Percentiles rank a stretch among this genome's conserved stretches.
Conservation (phyloP, 352 stramenopile genomes). For the Globisporangium alternatum region DNA sequence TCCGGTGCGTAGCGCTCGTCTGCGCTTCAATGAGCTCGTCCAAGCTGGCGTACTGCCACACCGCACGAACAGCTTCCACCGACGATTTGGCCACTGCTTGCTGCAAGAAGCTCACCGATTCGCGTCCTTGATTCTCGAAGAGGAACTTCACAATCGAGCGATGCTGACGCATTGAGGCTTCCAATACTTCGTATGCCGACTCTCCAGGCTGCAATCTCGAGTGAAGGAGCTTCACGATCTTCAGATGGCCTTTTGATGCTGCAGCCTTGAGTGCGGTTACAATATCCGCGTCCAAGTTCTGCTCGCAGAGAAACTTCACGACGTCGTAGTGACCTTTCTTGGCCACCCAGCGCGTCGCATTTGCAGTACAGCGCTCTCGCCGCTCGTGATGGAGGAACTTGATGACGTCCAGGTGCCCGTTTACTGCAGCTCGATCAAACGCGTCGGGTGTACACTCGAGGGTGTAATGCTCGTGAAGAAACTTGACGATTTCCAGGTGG, state of each 20-base stretch:
- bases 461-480: neutral
- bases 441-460: neutral
- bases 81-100: neutral
- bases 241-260: neutral
- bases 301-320: constrained; percentile 1
- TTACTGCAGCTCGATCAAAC: neutral
- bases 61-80: neutral
- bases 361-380: neutral
- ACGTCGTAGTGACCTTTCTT: neutral
- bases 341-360: neutral
- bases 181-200: neutral
- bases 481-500: neutral
- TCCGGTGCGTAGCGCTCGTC: neutral
- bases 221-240: neutral
- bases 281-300: neutral
- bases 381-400: neutral
- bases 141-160: constrained; percentile 3
- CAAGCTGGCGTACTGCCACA: neutral
- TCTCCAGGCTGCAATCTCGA: neutral
- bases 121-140: neutral
- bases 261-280: neutral
- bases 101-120: neutral
- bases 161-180: neutral
- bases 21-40: neutral
- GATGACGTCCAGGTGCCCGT: neutral